These are phyloP conservation scores for Arthrinium phaeospermum DNA, from an alignment of 2,329 filamentous ascomycete genomes.

Conservation along the genomic window DNA sequence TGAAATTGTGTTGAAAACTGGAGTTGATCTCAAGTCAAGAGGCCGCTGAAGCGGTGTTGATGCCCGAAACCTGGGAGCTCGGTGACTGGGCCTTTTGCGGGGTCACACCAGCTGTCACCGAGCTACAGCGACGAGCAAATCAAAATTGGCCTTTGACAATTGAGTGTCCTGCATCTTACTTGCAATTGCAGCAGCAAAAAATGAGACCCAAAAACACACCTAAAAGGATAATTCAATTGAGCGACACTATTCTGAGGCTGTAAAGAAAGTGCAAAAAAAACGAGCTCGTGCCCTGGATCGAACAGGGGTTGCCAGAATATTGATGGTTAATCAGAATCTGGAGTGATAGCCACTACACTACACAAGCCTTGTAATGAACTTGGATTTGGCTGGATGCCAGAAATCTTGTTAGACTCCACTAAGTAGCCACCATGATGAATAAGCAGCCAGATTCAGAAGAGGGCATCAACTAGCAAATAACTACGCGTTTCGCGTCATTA, in stretches of 20 bases:
- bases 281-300: constrained; percentile 6
- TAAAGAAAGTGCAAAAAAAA: not conserved
- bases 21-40: not conserved
- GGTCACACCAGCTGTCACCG: not conserved
- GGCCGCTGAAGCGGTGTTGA: not conserved
- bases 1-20: not conserved
- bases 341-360: constrained; percentile 15
- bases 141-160: too few relatives aligned
- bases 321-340: constrained; percentile 9
- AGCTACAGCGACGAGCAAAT: not conserved
- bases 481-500: too few relatives aligned
- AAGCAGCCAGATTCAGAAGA: too few relatives aligned
- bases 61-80: not conserved
- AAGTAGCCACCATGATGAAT: too few relatives aligned
- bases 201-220: not conserved
- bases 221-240: not conserved
- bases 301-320: constrained; percentile 12
- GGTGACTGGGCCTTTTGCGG: not conserved
- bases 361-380: not conserved
- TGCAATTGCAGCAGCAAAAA: not conserved
- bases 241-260: too few relatives aligned
- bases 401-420: too few relatives aligned
- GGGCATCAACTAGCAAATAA: too few relatives aligned
- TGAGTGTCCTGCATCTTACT: not conserved
- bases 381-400: too few relatives aligned